Base-by-base conservation (phyloP, 2,329 filamentous ascomycete species). In the Cercospora brassicicola region DNA sequence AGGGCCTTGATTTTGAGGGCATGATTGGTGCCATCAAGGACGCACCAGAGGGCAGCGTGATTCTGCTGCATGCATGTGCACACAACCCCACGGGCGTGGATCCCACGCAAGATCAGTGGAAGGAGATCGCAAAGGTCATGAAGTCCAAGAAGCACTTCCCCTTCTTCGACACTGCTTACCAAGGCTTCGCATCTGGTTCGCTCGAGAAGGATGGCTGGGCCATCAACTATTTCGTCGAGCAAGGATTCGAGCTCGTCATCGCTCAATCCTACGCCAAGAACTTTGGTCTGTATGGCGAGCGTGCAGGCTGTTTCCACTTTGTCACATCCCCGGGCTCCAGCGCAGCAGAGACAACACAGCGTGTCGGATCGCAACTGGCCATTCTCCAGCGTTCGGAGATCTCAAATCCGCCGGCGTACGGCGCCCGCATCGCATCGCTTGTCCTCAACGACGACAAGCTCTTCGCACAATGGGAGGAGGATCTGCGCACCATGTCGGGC, bases 41-140 rank as follows among this genome's bases (percentile, higher is more conserved):
- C 36, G 94, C 94, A 7, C 90, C 92, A 2, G 85, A 91, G 62
- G 89, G 89, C 74, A 94, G 92, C 78, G 89, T 99, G 79, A 90
- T 99, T 79, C 86, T 98, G 55, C 88, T 98, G 45, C 95, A 98
- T 82, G 92, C 93, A 71, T 99, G 95, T 80, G 95, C 95, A 42
- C 95, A 99, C 85, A 99, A 99, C 84, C 95, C 95, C 39, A 99
- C 95, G 0, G 95, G 95, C 67, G 94, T 99, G 71, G 95, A 99
- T 82, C 94, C 94, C 7, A 96, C 94, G 20, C 85, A 91, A 73
- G 92, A 94, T 64, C 95, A 99, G 83, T 99, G 95, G 95, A 92
- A 91, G 80, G 87, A 96, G 82, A 89, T 99, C 70, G 93, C 94
- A 62, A 81, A 85, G 53, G 81, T 97, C 55, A 89, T 98, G 81